Conservation (phyloP, 768 basidiomycete genomes). For the Cystoderma amianthinum region DNA sequence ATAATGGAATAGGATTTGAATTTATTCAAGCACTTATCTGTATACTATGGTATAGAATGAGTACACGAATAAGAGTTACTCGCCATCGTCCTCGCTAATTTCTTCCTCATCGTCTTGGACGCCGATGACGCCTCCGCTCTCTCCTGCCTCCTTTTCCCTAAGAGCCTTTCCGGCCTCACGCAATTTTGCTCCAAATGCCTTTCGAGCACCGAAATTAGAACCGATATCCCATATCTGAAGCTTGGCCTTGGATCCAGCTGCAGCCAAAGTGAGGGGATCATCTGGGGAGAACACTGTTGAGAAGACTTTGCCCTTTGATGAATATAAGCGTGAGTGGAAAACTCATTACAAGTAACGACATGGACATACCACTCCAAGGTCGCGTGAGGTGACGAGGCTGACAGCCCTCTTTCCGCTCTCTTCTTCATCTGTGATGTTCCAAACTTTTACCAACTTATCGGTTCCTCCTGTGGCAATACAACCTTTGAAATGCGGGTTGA, state of each 20-base stretch:
- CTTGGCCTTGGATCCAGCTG: constrained; percentile 90
- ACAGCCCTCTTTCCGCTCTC: constrained; percentile 64
- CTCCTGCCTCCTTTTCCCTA: constrained; percentile 48
- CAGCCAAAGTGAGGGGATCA: constrained; percentile 88
- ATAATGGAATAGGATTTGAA: neutral
- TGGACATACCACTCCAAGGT: constrained; percentile 84
- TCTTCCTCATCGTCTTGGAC: constrained; percentile 68
- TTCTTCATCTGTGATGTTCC: constrained; percentile 77
- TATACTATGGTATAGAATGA: neutral
- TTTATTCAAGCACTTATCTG: neutral
- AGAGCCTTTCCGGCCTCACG: constrained; percentile 62
- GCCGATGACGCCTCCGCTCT: constrained; percentile 60
- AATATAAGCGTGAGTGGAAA: neutral
- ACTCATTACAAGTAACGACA: constrained; percentile 1
- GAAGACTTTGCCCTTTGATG: constrained; percentile 88
- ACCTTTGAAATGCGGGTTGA: constrained; percentile 85
- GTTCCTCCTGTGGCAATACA: constrained; percentile 92
- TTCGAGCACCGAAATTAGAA: constrained; percentile 74
- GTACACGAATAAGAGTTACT: neutral
- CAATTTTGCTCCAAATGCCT: constrained; percentile 77
- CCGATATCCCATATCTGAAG: constrained; percentile 95
- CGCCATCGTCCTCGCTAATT: constrained; percentile 34
- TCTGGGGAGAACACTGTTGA: constrained; percentile 89
- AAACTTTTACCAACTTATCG: constrained; percentile 93
- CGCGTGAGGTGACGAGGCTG: constrained; percentile 78